Evolutionary conservation across 1,139 yeast genomes (phyloP), one percentile per base, ranked within the genome.

Genomic region (Wickerhamiella infanticola): DNA sequence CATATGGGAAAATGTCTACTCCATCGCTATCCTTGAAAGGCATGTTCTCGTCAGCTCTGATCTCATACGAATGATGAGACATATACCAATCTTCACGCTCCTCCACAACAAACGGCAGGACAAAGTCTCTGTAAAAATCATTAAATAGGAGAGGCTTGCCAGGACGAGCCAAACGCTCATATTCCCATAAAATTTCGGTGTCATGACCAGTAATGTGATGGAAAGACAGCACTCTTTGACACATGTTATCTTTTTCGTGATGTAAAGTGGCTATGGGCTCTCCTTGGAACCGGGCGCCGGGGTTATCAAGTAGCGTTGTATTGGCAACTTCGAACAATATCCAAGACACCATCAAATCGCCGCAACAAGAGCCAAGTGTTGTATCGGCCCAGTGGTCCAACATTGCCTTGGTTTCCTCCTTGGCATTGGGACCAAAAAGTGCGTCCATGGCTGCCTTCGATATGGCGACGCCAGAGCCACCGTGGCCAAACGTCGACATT

Each of bases 121-220:
- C 46, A 43, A 63, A 61, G 47, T 64, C 67, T 6, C 57, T 53
- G 50, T 64, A 64, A 6, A 61, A 49, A 41, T 63, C 65, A 37
- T 52, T 51, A 48, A 57, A 60, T 5, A 24, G 25, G 18, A 26
- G 39, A 8, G 39, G 41, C 39, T 41, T 44, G 24, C 57, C 51
- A 4, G 58, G 58, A 7, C 57, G 55, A 43, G 55, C 45, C 25
- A 57, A 45, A 25, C 58, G 54, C 42, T 64, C 67, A 49, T 63
- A 64, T 46, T 63, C 66, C 59, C 59, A 64, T 29, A 64, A 50
- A 13, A 53, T 46, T 50, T 64, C 66, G 37, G 62, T 52, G 36
- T 63, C 66, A 42, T 54, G 58, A 24, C 63, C 52, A 9, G 49
- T 45, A 11, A 61, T 41, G 42, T 64, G 66, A 47, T 64, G 67